Base-by-base conservation (phyloP, 1,284 basidiomycete genomes). In the Naganishia albida region DNA sequence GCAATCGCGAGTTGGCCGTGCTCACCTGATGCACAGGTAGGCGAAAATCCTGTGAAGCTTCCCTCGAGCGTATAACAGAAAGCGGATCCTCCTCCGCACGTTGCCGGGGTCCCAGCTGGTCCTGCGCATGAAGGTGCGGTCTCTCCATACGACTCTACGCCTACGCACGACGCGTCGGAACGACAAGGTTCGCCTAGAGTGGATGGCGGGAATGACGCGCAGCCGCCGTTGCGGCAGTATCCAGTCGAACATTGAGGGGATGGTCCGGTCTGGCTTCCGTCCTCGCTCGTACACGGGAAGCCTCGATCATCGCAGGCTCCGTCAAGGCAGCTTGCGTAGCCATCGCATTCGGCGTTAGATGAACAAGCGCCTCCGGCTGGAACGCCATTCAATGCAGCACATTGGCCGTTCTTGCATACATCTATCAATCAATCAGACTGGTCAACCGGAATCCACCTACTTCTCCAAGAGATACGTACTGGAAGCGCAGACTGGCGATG, bases 401-500 rank as follows among this genome's bases (percentile, higher is more conserved):
- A 54, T 54, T 54, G 34, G 25, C n/a, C 8, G 20, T 20, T 23
- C 18, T 54, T 54, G 28, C 52, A 54, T 3, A 18, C 18, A 6
- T 34, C 52, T 53, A 15, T 2, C n/a, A n/a, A 51, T 51, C 25
- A 51, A 50, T 50, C n/a, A 50, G 7, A n/a, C n/a, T n/a, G n/a
- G n/a, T n/a, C n/a, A n/a, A n/a, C n/a, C n/a, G n/a, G n/a, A n/a
- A n/a, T n/a, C n/a, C n/a, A n/a, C n/a, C n/a, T n/a, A n/a, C n/a
- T n/a, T n/a, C n/a, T n/a, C n/a, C n/a, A n/a, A n/a, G n/a, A n/a
- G n/a, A n/a, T n/a, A 50, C 57, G 16, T 38, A 60, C 57, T 43
- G n/a, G 57, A 60, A 30, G 57, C 57, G 30, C 57, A 60, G 26
- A 48, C 43, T 7, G 57, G 44, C 10, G 34, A 40, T 16, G 60